Base-by-base conservation (phyloP, 1,284 basidiomycete species). In the Cystobasidium slooffiae region DNA sequence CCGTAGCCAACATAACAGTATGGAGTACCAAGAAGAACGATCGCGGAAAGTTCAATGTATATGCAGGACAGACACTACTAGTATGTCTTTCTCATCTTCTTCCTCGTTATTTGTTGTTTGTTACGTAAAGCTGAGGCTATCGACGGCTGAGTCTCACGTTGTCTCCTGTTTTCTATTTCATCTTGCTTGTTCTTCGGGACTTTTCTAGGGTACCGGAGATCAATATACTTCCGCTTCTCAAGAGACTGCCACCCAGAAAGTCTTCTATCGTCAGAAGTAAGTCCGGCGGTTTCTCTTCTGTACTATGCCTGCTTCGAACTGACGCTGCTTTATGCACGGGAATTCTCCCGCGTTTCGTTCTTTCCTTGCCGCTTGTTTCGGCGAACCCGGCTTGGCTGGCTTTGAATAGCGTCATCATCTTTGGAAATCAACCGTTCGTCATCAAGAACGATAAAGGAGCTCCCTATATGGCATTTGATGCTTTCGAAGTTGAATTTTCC, bases 401-500 rank as follows among this genome's bases (percentile, higher is more conserved):
- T n/a, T n/a, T n/a, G n/a, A n/a, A n/a, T 22, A 62, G 59, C 59
- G 41, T 62, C 41, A n/a, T 31, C 16, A 62, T 62, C 14, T 31
- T 9, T 41, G 59, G 59, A 12, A 31, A 31, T 39, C 39, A 37
- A n/a, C 18, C 14, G 2, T 62, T 66, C 24, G 47, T 66, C 16
- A 66, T 66, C 64, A 66, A 66, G 51, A 66, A 66, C 39, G 64
- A 66, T 22, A 66, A 66, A 53, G 64, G 64, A 39, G 64, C 64
- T 16, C 51, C 8, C 1, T 66, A 39, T 39, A 51, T 66, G 49
- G 64, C 49, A 3, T 66, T 66, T 51, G 63, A 65, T 24, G 63
- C 46, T 49, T 37, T 65, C 24, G 63, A 65, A 31, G 44, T 65
- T 8, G 44, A 39, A 37, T 51, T 65, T 20, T 65, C 9, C 18